Conservation (phyloP, 1,284 basidiomycete genomes). For the Amylostereum chailletii region DNA sequence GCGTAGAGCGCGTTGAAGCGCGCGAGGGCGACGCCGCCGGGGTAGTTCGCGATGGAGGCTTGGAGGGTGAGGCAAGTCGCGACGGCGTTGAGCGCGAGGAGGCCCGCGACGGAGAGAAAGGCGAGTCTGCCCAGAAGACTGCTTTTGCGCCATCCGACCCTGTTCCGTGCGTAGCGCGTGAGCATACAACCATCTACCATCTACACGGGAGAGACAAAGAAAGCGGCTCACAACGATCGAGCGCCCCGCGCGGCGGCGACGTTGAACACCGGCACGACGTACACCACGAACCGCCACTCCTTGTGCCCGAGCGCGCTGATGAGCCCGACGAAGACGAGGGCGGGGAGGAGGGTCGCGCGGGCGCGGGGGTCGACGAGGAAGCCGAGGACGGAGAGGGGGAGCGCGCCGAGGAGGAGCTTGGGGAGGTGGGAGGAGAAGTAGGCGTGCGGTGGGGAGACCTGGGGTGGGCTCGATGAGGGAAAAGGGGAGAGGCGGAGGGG, state of each 20-base stretch:
- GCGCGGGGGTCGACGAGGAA: constrained; percentile 37
- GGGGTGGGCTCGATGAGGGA: constrained; percentile 5
- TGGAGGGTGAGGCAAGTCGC: constrained; percentile 45
- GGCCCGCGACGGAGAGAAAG: constrained; percentile 32
- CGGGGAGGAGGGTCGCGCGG: constrained; percentile 42
- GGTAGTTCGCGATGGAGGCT: constrained; percentile 77
- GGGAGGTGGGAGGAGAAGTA: constrained; percentile 74
- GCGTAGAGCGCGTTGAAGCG: constrained; percentile 48
- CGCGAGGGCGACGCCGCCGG: constrained; percentile 74
- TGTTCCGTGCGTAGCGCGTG: constrained; percentile 12
- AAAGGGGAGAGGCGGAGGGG: constrained; percentile 1
- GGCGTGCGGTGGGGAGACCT: constrained; percentile 66
- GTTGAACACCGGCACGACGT: constrained; percentile 79
- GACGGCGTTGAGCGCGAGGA: constrained; percentile 43
- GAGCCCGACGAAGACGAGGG: constrained; percentile 47
- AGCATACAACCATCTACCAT: neutral
- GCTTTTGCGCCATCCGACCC: constrained; percentile 38
- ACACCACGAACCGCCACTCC: constrained; percentile 95
- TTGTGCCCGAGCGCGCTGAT: constrained; percentile 82
- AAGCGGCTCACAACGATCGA: constrained; percentile 42
- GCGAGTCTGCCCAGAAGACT: constrained; percentile 33
- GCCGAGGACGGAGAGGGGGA: constrained; percentile 58
- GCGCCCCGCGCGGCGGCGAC: constrained; percentile 67
- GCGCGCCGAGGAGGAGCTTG: constrained; percentile 64
- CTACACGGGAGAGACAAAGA: constrained; percentile 9